These are phyloP conservation scores for Leccinum longicurvipes DNA, from an alignment of 768 basidiomycete species.

Conservation along the genomic window DNA sequence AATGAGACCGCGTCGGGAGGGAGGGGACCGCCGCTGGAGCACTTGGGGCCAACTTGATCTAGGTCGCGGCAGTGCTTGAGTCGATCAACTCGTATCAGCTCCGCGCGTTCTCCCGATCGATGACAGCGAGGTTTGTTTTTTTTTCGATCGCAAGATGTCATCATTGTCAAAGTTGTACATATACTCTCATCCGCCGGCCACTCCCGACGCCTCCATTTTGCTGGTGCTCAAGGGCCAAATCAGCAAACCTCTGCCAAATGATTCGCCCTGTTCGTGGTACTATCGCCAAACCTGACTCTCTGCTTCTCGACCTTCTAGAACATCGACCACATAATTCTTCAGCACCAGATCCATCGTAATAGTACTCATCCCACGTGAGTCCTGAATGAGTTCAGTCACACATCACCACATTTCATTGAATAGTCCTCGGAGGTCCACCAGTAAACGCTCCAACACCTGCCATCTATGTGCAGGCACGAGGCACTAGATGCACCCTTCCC, in stretches of 20 bases:
- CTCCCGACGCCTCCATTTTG: not conserved
- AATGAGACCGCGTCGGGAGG: not conserved
- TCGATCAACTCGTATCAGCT: constrained; percentile 9
- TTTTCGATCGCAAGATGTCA: constrained; percentile 20
- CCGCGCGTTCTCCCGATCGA: constrained; percentile 15
- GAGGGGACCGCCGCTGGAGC: not conserved
- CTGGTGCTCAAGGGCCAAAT: not conserved
- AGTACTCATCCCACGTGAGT: constrained; percentile 12
- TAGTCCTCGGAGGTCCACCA: constrained; percentile 30
- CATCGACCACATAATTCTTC: not conserved
- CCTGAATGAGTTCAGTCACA: not conserved
- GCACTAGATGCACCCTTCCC: constrained; percentile 11
- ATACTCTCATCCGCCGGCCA: not conserved
- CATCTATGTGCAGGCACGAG: constrained; percentile 29
- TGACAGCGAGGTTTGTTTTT: constrained; percentile 10
- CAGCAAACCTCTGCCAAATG: not conserved
- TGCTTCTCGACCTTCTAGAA: constrained; percentile 19
- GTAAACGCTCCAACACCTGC: constrained; percentile 2
- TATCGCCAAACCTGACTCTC: not conserved
- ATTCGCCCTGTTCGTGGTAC: not conserved
- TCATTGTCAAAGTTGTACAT: not conserved
- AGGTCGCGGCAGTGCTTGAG: not conserved
- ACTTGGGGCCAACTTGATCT: not conserved
- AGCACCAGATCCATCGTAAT: not conserved
- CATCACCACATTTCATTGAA: constrained; percentile 12